phyloP scores from a whole-genome alignment of 345 rosid genomes.

The Linum lewisii region DNA sequence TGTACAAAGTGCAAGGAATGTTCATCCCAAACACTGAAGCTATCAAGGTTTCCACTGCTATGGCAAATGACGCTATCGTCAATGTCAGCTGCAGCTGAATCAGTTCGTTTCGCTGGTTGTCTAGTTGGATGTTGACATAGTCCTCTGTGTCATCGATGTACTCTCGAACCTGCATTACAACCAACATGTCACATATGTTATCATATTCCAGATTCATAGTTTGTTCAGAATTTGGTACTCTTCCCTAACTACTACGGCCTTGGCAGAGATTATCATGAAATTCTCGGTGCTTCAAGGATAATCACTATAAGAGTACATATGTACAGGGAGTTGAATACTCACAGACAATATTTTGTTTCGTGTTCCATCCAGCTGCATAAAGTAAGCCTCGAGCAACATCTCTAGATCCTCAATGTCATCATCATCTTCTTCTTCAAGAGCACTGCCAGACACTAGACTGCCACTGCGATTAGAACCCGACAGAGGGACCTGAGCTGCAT shows the following conservation, averaged over 20 bases:
- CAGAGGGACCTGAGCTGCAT: conserved; percentile 29
- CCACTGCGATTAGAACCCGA: conserved; percentile 49
- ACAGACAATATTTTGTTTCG: conserved; percentile 86
- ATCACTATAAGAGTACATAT: neutral
- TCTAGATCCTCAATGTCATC: conserved; percentile 89
- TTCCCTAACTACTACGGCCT: neutral
- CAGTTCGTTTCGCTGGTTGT: conserved; percentile 83
- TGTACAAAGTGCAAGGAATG: conserved; percentile 46
- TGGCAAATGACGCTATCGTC: conserved; percentile 71
- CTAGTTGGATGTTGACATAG: conserved; percentile 82
- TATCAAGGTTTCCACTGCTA: conserved; percentile 56
- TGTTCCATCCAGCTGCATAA: conserved; percentile 91
- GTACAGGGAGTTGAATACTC: conserved; percentile 20
- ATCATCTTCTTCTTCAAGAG: conserved; percentile 39
- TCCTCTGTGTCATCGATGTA: conserved; percentile 94
- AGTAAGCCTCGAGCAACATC: conserved; percentile 90
- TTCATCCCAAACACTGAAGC: conserved; percentile 69
- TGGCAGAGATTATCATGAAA: conserved; percentile 4
- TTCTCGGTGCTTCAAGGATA: neutral
- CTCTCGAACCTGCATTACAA: conserved; percentile 61
- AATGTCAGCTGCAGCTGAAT: conserved; percentile 75
- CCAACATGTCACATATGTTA: neutral
- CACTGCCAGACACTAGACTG: conserved; percentile 48
- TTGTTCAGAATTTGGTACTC: neutral
- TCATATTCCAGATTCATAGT: neutral